Evolutionary conservation across 2,329 filamentous ascomycete species (phyloP).

Genomic region (Talaromyces pinophilus): DNA sequence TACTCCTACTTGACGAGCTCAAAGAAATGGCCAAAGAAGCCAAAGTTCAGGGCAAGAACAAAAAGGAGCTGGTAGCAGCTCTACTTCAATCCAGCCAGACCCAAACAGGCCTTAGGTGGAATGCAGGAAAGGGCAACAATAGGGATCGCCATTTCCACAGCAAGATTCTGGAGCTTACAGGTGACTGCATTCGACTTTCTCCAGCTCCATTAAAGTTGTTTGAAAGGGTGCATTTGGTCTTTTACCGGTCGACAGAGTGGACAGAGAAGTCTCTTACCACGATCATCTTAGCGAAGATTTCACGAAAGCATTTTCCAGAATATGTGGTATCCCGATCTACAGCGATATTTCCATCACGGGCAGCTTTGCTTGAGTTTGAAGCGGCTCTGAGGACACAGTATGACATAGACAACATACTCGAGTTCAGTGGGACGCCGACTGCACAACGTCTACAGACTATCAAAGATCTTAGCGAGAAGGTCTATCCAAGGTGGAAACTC

Average conservation of each 20-base stretch:
- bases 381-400: constrained; percentile 79
- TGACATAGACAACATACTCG: constrained; percentile 76
- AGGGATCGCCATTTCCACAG: constrained; percentile 72
- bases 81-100: constrained; percentile 71
- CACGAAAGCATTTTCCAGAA: constrained; percentile 79
- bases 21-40: constrained; percentile 81
- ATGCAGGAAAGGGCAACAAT: constrained; percentile 54
- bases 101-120: constrained; percentile 72
- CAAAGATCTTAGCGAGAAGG: constrained; percentile 68
- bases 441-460: constrained; percentile 67
- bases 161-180: constrained; percentile 75
- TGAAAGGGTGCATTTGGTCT: constrained; percentile 90
- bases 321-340: constrained; percentile 88
- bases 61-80: constrained; percentile 73
- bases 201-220: constrained; percentile 75
- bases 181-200: constrained; percentile 81
- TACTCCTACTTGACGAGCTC: constrained; percentile 84
- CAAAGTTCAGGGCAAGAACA: constrained; percentile 85
- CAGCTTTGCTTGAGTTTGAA: constrained; percentile 82
- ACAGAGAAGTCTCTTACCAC: constrained; percentile 95
- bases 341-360: constrained; percentile 80
- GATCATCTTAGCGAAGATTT: constrained; percentile 89
- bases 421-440: constrained; percentile 71
- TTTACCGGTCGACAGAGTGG: constrained; percentile 95
- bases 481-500: constrained; percentile 78